Evolutionary conservation across 257 asterid genomes (phyloP), one percentile per base, ranked within the genome.

Genomic region (Gynochthodes officinalis): DNA sequence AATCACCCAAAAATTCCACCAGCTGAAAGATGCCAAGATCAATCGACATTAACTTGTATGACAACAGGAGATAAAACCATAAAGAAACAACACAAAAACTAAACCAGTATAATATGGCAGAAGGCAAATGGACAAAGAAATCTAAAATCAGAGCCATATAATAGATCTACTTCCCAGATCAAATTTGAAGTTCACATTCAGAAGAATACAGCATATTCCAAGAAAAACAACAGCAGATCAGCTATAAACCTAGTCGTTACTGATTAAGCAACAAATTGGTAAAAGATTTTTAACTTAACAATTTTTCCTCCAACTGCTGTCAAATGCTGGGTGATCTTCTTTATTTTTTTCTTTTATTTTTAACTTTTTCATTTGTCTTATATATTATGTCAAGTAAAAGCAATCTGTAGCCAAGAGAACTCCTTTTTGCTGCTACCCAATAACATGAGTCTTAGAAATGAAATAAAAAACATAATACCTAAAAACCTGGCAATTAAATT

Each of bases 41-140:
- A 62, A 35, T 37, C 49, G 62, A 48, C 25, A 48, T 12, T 27
- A n/a, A 73, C 77, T 58, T 39, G 35, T 62, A 5, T 33, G 44
- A 9, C 60, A 48, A 33, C 13, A 27, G 12, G 48, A 62, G 67
- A 64, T 37, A 1, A 25, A 50, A 50, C 18, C 8, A 50, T 19
- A 19, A 50, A 62, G 15, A 0, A 52, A n/a, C 18, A 10, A 27
- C 15, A 66, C 27, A 1, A 23, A 28, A 33, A 13, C 23, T 30
- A 7, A 59, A 12, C n/a, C 7, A 13, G 65, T 5, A 59, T 27
- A 32, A 10, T n/a, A 49, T 14, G 16, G 6, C 28, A 37, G 19
- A 40, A 58, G 0, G 30, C 37, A 58, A 18, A 25, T 21, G 23
- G 21, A 13, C 21, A 16, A 23, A 23, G 60, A 7, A 18, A 63